Percentiles rank a stretch among this genome's conserved stretches.
Conservation (phyloP, 2,329 filamentous ascomycete genomes). For the Fusarium sp. region DNA sequence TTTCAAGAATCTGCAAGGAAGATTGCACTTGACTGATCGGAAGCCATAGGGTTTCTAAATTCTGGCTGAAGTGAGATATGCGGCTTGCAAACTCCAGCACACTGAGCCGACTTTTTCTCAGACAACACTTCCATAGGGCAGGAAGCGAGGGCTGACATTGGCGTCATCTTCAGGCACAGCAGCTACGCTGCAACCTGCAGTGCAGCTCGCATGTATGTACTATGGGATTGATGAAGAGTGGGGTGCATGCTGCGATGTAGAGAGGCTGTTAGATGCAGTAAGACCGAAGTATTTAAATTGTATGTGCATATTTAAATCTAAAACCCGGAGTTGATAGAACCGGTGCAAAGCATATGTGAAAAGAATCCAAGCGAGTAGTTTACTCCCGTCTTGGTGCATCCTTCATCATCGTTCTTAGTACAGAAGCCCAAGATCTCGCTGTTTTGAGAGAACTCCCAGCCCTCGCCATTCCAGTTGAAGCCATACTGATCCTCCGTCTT, state of each 20-base stretch:
- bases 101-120: background rate
- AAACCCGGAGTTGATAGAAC: background rate
- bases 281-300: background rate
- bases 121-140: fast-evolving
- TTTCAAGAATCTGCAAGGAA: background rate
- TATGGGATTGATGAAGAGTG: fast-evolving
- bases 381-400: background rate
- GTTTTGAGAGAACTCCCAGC: background rate
- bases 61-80: fast-evolving
- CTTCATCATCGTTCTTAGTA: background rate
- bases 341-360: background rate
- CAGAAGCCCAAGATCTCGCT: background rate
- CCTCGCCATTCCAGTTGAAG: constrained; percentile 1
- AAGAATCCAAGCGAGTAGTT: background rate
- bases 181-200: background rate
- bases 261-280: fast-evolving
- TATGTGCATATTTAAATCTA: background rate
- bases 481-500: background rate
- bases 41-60: background rate
- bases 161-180: fast-evolving
- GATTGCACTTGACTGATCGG: fast-evolving
- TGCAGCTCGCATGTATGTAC: background rate
- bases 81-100: fast-evolving
- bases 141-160: fast-evolving
- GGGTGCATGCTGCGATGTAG: fast-evolving